phyloP scores from a whole-genome alignment of 2,329 filamentous ascomycete genomes.

The Colletotrichum liriopes region DNA sequence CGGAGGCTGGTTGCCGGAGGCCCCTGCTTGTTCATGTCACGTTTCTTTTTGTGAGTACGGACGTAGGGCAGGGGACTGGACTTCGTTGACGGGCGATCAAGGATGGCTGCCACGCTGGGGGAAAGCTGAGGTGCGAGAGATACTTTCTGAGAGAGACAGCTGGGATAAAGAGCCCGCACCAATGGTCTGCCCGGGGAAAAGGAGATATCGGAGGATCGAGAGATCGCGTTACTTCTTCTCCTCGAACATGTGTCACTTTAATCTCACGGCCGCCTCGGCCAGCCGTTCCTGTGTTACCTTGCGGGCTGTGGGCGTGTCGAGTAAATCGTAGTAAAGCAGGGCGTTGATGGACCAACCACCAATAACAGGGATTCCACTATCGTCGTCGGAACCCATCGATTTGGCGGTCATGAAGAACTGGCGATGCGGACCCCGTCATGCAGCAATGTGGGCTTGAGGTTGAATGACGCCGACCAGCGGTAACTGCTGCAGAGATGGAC shows the following conservation, averaged over 20 bases:
- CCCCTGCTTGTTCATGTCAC: not conserved
- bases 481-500: conserved; percentile 20
- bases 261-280: conserved; percentile 22
- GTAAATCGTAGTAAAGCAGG: not conserved
- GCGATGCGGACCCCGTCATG: conserved; percentile 22
- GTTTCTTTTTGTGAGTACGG: conserved; percentile 1
- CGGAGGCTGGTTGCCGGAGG: not conserved
- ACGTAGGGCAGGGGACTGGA: not conserved
- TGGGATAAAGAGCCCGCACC: not conserved
- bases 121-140: not conserved
- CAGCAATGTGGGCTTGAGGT: conserved; percentile 19
- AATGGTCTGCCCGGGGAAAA: not conserved
- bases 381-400: conserved; percentile 4
- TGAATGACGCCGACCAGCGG: conserved; percentile 25
- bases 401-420: conserved; percentile 30
- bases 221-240: conserved; percentile 16
- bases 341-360: conserved; percentile 9
- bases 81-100: not conserved
- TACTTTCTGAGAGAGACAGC: not conserved
- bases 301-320: not conserved
- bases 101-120: not conserved
- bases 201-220: not conserved
- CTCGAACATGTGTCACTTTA: conserved; percentile 25
- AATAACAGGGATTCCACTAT: not conserved
- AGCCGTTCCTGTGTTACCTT: conserved; percentile 13